Evolutionary conservation across 1,139 yeast genomes (phyloP).

Genomic region (Saccharomyces hybrid): DNA sequence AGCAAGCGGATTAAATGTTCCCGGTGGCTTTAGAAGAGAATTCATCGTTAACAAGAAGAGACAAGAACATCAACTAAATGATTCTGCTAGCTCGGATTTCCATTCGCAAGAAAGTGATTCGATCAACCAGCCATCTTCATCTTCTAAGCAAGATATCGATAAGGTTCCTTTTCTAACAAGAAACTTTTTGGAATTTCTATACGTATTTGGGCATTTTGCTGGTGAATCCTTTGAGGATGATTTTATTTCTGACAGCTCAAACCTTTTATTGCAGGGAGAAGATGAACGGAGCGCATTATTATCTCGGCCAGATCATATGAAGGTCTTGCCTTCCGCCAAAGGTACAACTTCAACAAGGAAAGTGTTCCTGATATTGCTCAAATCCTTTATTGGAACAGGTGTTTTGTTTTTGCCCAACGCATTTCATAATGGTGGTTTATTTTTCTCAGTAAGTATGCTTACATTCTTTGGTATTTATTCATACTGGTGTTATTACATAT

Average conservation of each 20-base stretch:
- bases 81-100: conserved; percentile 10
- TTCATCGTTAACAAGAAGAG: conserved; percentile 40
- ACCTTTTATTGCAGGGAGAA: conserved; percentile 24
- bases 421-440: conserved; percentile 63
- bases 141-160: conserved; percentile 18
- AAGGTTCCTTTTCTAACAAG: conserved; percentile 47
- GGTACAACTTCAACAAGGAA: conserved; percentile 64
- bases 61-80: conserved; percentile 20
- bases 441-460: conserved; percentile 48
- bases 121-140: not conserved
- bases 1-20: conserved; percentile 63
- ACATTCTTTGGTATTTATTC: conserved; percentile 57
- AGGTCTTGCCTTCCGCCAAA: conserved; percentile 20
- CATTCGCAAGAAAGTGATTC: conserved; percentile 9
- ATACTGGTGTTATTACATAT: conserved; percentile 58
- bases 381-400: conserved; percentile 76
- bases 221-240: conserved; percentile 74
- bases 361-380: conserved; percentile 59
- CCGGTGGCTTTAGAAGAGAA: conserved; percentile 75
- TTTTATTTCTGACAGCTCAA: conserved; percentile 38
- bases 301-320: conserved; percentile 7
- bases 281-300: conserved; percentile 26
- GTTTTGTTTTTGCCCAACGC: conserved; percentile 66
- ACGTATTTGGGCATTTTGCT: conserved; percentile 75
- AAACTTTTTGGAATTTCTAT: conserved; percentile 65